Base-by-base conservation (phyloP, 2,329 filamentous ascomycete species). In the Apiospora saccharicola region DNA sequence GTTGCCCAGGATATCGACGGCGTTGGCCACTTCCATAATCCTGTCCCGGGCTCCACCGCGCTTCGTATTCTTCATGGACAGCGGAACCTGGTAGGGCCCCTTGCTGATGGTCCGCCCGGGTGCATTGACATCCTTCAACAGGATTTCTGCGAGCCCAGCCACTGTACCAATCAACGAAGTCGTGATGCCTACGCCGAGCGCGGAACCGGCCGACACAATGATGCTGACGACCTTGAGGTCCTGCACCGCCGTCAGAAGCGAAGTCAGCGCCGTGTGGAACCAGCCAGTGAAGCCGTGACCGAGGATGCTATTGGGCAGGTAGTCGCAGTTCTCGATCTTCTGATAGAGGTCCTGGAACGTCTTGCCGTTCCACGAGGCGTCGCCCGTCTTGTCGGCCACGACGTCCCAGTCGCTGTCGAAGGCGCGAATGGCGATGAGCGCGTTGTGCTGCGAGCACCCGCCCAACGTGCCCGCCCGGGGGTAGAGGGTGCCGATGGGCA, bases 261-360 rank as follows among this genome's bases (percentile, higher is more conserved):
- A 80, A 75, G 86, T 85, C 26, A 85, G 79, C 68, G 81, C 82
- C 13, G 86, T 88, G 22, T 80, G 80, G 22, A 89, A 82, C 87
- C 87, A 90, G 8, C 88, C 89, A 67, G 85, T 79, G 74, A 86
- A 89, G 1, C 89, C 89, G 75, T 90, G 89, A 3, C 86, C 87
- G 16, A 80, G 44, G 10, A 84, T 74, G 19, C 81, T 82, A 68
- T 67, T 71, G 30, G 80, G 81, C 2, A 84, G 43, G 13, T 73
- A 73, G 26, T 73, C 64, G 70, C 72, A 73, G 24, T 73, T 51
- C 67, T 73, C 70, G 12, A 73, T 71, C 26, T 16, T 44, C 24
- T 71, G 51, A 26, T 57, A 71, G 24, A 71, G 64, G 6, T 49
- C 24, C n/a, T 70, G 69, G 30, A 73, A 71, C 5, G 69, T 73